A percentile compares a stretch with the other conserved stretches of the same genome.
These are phyloP conservation scores for Selenicereus undatus DNA, from an alignment of 148 eudicot species.

Conservation along the genomic window DNA sequence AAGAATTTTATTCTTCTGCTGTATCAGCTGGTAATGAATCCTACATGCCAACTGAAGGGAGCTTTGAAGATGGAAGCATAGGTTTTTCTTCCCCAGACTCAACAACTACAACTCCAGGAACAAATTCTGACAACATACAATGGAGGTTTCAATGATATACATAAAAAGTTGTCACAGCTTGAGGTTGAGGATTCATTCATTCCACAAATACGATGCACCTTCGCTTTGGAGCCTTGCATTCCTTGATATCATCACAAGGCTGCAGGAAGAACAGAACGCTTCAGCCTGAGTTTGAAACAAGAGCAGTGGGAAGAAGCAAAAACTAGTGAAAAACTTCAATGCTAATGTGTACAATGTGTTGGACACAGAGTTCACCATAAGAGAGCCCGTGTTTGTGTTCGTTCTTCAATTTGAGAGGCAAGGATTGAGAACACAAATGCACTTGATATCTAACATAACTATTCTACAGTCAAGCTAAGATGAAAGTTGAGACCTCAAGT, in stretches of 20 bases:
- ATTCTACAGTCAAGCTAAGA: background rate
- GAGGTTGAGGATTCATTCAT: constrained; percentile 16
- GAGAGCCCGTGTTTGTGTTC: background rate
- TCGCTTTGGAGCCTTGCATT: constrained; percentile 36
- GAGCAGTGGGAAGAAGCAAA: background rate
- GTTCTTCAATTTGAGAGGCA: background rate
- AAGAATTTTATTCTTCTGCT: constrained; percentile 5
- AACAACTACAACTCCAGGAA: background rate
- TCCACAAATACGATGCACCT: constrained; percentile 48
- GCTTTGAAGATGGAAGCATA: background rate
- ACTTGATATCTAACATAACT: background rate
- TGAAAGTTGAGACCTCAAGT: background rate
- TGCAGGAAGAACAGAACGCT: constrained; percentile 23
- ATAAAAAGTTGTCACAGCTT: background rate
- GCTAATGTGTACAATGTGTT: background rate
- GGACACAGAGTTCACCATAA: background rate
- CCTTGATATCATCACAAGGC: constrained; percentile 43
- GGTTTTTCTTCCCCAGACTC: background rate
- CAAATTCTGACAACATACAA: constrained; percentile 17
- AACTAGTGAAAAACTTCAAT: background rate
- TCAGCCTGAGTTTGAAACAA: constrained; percentile 6
- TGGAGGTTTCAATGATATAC: constrained; percentile 20
- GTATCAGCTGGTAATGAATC: background rate
- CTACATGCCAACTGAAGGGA: background rate
- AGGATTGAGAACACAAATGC: background rate